Evolutionary conservation across 1,139 yeast genomes (phyloP).

Genomic region (Hansenula anomala): DNA sequence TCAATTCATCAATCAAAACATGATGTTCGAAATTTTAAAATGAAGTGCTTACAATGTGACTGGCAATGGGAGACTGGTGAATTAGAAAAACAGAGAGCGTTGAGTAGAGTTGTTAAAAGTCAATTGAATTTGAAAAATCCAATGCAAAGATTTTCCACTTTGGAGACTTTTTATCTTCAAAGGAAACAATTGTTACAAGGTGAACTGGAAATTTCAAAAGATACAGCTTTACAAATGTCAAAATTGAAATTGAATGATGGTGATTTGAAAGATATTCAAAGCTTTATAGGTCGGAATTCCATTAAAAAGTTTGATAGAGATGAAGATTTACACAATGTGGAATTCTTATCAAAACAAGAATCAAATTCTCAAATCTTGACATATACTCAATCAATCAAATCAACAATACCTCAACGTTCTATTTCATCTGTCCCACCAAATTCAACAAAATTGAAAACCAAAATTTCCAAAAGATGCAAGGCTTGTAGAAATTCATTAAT

Average conservation of each 20-base stretch:
- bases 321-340: slow-evolving; percentile 1
- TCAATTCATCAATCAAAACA: slow-evolving; percentile 7
- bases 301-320: slow-evolving; percentile 6
- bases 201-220: slow-evolving; percentile 11
- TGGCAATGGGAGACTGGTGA: slow-evolving; percentile 24
- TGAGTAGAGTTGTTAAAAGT: slow-evolving; percentile 20
- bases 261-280: slow-evolving; percentile 8
- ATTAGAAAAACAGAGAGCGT: slow-evolving; percentile 24
- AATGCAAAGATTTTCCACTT: slow-evolving; percentile 6
- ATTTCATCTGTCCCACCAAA: slow-evolving; percentile 6
- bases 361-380: slow-evolving; percentile 5
- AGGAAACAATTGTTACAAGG: slow-evolving; percentile 10
- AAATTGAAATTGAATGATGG: slow-evolving; percentile 7
- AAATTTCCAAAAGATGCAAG: slow-evolving; percentile 23
- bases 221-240: slow-evolving; percentile 10
- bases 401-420: background rate
- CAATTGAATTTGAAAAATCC: slow-evolving; percentile 3
- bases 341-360: background rate
- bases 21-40: slow-evolving; percentile 3
- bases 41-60: slow-evolving; percentile 25
- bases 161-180: slow-evolving; percentile 17
- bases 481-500: slow-evolving; percentile 24
- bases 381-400: slow-evolving; percentile 8
- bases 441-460: slow-evolving; percentile 17
- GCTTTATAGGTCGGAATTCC: slow-evolving; percentile 9